Conservation (phyloP, 176 grass and related monocot species). For the Zoysia pacifica region DNA sequence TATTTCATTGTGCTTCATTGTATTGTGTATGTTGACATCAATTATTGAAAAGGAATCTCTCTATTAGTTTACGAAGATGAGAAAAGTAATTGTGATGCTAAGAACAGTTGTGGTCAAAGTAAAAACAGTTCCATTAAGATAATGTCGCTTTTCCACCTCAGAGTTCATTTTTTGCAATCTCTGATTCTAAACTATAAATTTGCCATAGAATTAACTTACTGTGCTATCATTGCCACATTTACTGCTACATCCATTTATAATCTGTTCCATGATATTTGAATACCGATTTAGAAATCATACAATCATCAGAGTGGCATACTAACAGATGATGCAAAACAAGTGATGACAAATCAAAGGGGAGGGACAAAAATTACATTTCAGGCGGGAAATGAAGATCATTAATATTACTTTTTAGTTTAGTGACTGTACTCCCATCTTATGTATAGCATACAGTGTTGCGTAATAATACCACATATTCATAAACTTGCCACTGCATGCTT, state of each 20-base stretch:
- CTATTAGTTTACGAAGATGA: neutral
- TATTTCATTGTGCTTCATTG: neutral
- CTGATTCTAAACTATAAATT: neutral
- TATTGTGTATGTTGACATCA: neutral
- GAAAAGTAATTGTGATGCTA: neutral
- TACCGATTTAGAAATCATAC: neutral
- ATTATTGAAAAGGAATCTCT: neutral
- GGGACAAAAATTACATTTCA: constrained; percentile 4
- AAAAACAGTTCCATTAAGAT: neutral
- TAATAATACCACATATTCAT: constrained; percentile 4
- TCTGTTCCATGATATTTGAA: neutral
- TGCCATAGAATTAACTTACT: neutral
- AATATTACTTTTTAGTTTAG: neutral
- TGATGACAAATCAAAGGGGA: neutral
- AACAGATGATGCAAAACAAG: constrained; percentile 7
- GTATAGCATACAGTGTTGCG: neutral
- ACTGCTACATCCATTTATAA: neutral
- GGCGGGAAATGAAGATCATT: neutral
- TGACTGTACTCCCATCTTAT: neutral
- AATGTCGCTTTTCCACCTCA: neutral
- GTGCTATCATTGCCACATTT: neutral
- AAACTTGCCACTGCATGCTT: neutral
- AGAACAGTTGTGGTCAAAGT: neutral
- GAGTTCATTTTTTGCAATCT: constrained; percentile 21
- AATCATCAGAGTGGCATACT: neutral